Percentiles rank a stretch among this genome's conserved stretches.
Evolutionary conservation across 2,329 filamentous ascomycete species (phyloP).

Genomic region (Trichoderma polysporum): DNA sequence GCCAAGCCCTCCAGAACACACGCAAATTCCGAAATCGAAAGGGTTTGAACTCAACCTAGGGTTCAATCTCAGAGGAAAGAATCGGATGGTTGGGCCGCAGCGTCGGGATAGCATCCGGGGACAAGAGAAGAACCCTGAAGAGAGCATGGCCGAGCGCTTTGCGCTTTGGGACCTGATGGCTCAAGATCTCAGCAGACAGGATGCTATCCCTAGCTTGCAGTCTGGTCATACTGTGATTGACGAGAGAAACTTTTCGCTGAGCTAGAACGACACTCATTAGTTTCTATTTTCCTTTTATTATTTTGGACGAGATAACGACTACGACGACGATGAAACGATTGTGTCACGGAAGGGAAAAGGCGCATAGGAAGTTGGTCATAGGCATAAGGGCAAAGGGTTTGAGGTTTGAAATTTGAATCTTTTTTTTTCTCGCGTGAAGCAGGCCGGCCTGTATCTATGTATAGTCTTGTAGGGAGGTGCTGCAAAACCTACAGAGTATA

Average conservation of each 20-base stretch:
- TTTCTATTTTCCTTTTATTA: too few species aligned
- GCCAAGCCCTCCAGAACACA: constrained; percentile 29
- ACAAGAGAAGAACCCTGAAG: constrained; percentile 19
- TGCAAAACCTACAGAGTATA: not conserved
- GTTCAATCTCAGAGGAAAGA: not conserved
- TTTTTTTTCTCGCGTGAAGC: not conserved
- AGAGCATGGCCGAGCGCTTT: constrained; percentile 34
- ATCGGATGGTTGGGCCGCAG: constrained; percentile 6
- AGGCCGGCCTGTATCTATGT: constrained; percentile 13
- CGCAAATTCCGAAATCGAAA: constrained; percentile 27
- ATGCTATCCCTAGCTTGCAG: constrained; percentile 34
- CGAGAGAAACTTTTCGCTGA: constrained; percentile 37
- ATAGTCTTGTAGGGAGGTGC: not conserved
- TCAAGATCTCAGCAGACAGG: constrained; percentile 40
- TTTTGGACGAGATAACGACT: not conserved
- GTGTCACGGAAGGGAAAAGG: not conserved
- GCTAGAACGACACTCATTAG: not conserved
- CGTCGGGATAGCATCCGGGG: constrained; percentile 6
- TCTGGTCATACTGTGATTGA: constrained; percentile 43
- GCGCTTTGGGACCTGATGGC: constrained; percentile 40
- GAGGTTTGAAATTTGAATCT: not conserved
- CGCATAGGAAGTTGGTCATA: constrained; percentile 13
- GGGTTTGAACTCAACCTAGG: not conserved
- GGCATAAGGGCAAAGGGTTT: not conserved
- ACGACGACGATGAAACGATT: not conserved